Conservation (phyloP, 164 flowering plant species). For the Berberis vulgaris region DNA sequence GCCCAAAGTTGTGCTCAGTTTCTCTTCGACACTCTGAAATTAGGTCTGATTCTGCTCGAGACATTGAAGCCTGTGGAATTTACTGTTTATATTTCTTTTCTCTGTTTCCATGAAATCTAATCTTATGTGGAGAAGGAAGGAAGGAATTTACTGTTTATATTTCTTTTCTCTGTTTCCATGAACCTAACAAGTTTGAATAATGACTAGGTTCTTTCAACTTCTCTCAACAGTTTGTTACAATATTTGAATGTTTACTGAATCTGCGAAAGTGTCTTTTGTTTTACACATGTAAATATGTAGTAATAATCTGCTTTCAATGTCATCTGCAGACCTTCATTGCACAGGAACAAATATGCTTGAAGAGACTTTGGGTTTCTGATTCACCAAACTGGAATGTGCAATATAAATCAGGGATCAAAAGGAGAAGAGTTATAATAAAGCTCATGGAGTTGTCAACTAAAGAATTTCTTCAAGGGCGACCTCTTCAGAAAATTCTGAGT, state of each 20-base stretch:
- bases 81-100: too few species aligned
- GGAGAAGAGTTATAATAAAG: conserved; percentile 49
- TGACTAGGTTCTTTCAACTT: background rate
- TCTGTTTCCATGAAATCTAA: too few species aligned
- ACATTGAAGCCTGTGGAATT: too few species aligned
- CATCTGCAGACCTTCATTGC: conserved; percentile 70
- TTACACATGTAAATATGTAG: background rate
- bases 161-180: background rate
- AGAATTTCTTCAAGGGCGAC: conserved; percentile 23
- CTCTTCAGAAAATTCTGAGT: conserved; percentile 34
- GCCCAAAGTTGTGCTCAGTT: too few species aligned
- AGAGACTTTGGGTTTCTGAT: conserved; percentile 61
- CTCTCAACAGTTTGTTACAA: background rate
- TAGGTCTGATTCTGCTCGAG: too few species aligned
- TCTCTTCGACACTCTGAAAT: too few species aligned
- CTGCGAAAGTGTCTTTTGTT: too few species aligned
- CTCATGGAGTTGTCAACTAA: conserved; percentile 19
- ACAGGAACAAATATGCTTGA: conserved; percentile 71
- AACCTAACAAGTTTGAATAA: background rate
- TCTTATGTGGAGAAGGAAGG: too few species aligned
- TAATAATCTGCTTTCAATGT: conserved; percentile 1
- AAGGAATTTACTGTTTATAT: too few species aligned
- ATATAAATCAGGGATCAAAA: conserved; percentile 41
- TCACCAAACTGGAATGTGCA: conserved; percentile 46
- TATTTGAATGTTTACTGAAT: too few species aligned